These are phyloP conservation scores for Aspergillus sp. DNA, from an alignment of 2,329 filamentous ascomycete species.

Conservation along the genomic window DNA sequence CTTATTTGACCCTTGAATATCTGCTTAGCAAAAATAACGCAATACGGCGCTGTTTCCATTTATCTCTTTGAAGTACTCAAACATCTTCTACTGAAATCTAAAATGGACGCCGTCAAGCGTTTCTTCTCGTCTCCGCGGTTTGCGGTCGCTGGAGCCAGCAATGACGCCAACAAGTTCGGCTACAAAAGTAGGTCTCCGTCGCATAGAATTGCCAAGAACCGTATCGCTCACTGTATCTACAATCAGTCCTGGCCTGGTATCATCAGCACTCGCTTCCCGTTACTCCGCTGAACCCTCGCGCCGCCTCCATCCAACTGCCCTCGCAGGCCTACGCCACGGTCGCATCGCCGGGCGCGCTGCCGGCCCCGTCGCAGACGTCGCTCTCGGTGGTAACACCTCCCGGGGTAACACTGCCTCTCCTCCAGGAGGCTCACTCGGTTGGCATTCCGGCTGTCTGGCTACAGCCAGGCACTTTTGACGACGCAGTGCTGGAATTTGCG, in stretches of 20 bases:
- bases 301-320: slow-evolving; percentile 63
- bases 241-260: slow-evolving; percentile 86
- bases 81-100: too few relatives aligned
- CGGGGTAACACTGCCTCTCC: slow-evolving; percentile 67
- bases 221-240: slow-evolving; percentile 4
- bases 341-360: slow-evolving; percentile 64
- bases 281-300: slow-evolving; percentile 78
- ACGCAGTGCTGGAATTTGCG: slow-evolving; percentile 70
- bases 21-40: too few relatives aligned
- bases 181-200: slow-evolving; percentile 67
- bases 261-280: slow-evolving; percentile 71
- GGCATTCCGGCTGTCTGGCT: slow-evolving; percentile 79
- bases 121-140: slow-evolving; percentile 82
- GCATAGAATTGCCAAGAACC: not conserved
- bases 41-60: too few relatives aligned
- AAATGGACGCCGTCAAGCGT: slow-evolving; percentile 58
- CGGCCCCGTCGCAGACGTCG: slow-evolving; percentile 67
- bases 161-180: slow-evolving; percentile 80
- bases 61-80: too few relatives aligned
- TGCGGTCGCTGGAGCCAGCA: slow-evolving; percentile 87
- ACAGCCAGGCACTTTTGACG: slow-evolving; percentile 86
- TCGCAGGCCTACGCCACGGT: slow-evolving; percentile 62
- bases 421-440: slow-evolving; percentile 73
- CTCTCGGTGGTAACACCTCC: slow-evolving; percentile 89
- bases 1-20: too few relatives aligned